Percentiles rank a stretch among this genome's conserved stretches.
These are phyloP conservation scores for Geotrichum europaeum DNA, from an alignment of 1,139 yeast genomes.

Conservation along the genomic window DNA sequence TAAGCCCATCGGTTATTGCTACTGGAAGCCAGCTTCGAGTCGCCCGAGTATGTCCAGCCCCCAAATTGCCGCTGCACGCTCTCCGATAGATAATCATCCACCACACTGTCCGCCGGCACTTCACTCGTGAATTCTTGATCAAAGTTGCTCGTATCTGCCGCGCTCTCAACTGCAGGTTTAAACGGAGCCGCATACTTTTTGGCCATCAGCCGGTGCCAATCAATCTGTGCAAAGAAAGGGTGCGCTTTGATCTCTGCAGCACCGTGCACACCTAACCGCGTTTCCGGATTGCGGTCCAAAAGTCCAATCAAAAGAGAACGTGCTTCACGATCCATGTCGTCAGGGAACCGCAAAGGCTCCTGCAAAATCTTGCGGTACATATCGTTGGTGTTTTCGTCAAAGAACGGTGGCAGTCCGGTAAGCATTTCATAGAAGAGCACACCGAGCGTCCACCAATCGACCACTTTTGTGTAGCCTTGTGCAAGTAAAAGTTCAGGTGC, in stretches of 20 bases:
- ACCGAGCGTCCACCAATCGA: slow-evolving; percentile 99
- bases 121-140: slow-evolving; percentile 91
- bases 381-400: slow-evolving; percentile 86
- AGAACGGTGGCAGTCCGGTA: slow-evolving; percentile 93
- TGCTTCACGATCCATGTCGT: slow-evolving; percentile 83
- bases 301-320: slow-evolving; percentile 71
- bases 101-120: slow-evolving; percentile 92
- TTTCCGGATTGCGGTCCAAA: slow-evolving; percentile 76
- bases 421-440: slow-evolving; percentile 91
- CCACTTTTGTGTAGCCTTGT: slow-evolving; percentile 91
- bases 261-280: slow-evolving; percentile 62
- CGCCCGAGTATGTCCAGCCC: slow-evolving; percentile 90
- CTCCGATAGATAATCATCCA: slow-evolving; percentile 72
- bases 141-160: slow-evolving; percentile 86
- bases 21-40: slow-evolving; percentile 14
- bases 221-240: slow-evolving; percentile 82
- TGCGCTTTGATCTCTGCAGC: slow-evolving; percentile 82
- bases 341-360: slow-evolving; percentile 84
- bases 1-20: neutral
- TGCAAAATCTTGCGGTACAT: slow-evolving; percentile 92
- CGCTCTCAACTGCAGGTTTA: slow-evolving; percentile 84
- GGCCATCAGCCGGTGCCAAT: slow-evolving; percentile 77
- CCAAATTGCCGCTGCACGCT: slow-evolving; percentile 95
- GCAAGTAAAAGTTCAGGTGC: slow-evolving; percentile 92
- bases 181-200: slow-evolving; percentile 94